Evolutionary conservation across 768 basidiomycete genomes (phyloP).

Genomic region (Termitomyces sp.): DNA sequence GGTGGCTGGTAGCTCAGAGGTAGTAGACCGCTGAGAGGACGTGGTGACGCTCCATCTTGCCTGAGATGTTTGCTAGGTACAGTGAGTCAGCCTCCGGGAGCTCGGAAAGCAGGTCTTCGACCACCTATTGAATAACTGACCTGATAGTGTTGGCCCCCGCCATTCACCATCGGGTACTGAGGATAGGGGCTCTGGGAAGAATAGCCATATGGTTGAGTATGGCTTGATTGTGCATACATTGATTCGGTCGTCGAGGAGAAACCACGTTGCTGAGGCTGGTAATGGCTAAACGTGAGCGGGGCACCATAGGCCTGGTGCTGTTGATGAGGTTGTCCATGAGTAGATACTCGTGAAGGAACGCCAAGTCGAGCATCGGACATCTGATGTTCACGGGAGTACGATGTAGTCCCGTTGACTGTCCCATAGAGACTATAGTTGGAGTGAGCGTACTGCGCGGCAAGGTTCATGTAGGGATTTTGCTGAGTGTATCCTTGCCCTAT

Average conservation of each 20-base stretch:
- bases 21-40: slow-evolving; percentile 14
- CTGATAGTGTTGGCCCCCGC: slow-evolving; percentile 11
- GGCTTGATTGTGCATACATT: slow-evolving; percentile 12
- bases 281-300: slow-evolving; percentile 39
- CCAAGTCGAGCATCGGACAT: slow-evolving; percentile 2
- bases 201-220: slow-evolving; percentile 19
- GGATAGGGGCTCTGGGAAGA: slow-evolving; percentile 10
- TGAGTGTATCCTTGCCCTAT: slow-evolving; percentile 7
- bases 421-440: slow-evolving; percentile 5
- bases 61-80: slow-evolving; percentile 10
- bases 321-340: slow-evolving; percentile 11
- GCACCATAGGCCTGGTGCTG: slow-evolving; percentile 15
- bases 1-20: not conserved
- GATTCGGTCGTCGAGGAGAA: slow-evolving; percentile 23
- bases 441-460: slow-evolving; percentile 3
- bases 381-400: slow-evolving; percentile 9
- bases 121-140: slow-evolving; percentile 1
- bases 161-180: slow-evolving; percentile 12
- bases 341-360: not conserved
- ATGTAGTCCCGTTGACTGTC: slow-evolving; percentile 10
- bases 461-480: slow-evolving; percentile 9
- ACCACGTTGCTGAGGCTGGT: slow-evolving; percentile 37
- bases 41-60: slow-evolving; percentile 15
- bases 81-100: not conserved
- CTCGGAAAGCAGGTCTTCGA: not conserved